Conservation (phyloP, 352 stramenopile species). For the Phytophthora megakarya region DNA sequence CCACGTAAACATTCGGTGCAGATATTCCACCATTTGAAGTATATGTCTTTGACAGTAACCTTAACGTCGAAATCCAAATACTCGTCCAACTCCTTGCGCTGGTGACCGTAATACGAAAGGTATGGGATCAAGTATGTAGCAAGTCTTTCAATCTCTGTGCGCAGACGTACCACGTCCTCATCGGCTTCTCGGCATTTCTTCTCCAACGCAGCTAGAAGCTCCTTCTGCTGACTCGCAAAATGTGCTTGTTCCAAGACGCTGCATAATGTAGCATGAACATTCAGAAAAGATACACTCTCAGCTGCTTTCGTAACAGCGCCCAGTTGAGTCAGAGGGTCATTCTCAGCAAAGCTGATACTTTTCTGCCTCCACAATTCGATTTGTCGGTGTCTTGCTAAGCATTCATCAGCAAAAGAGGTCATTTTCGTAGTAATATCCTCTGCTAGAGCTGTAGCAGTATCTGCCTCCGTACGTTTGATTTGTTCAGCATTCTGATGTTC, state of each 20-base stretch:
- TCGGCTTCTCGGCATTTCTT: constrained; percentile 41
- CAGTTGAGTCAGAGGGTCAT: constrained; percentile 12
- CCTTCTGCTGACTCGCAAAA: constrained; percentile 15
- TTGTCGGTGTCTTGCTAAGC: constrained; percentile 52
- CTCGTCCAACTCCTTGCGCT: constrained; percentile 45
- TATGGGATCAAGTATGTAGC: constrained; percentile 39
- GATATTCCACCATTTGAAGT: constrained; percentile 48
- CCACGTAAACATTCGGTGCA: constrained; percentile 34
- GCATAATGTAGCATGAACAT: constrained; percentile 18
- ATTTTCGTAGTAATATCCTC: constrained; percentile 30
- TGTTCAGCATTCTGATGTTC: constrained; percentile 9
- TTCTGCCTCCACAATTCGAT: constrained; percentile 48
- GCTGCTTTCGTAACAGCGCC: constrained; percentile 12
- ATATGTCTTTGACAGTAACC: constrained; percentile 42
- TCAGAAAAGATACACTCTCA: constrained; percentile 35
- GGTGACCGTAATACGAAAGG: constrained; percentile 44
- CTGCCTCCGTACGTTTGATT: constrained; percentile 7
- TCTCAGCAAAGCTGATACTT: constrained; percentile 30
- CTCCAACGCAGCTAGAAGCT: constrained; percentile 35
- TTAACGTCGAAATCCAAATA: constrained; percentile 36
- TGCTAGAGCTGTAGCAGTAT: constrained; percentile 2
- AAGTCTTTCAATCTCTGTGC: constrained; percentile 35
- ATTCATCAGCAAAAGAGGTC: constrained; percentile 49
- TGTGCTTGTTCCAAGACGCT: constrained; percentile 14
- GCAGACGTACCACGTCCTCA: constrained; percentile 33